A percentile compares a stretch with the other conserved stretches of the same genome.
Conservation (phyloP, 352 stramenopile genomes). For the Aphanomyces invadans region DNA sequence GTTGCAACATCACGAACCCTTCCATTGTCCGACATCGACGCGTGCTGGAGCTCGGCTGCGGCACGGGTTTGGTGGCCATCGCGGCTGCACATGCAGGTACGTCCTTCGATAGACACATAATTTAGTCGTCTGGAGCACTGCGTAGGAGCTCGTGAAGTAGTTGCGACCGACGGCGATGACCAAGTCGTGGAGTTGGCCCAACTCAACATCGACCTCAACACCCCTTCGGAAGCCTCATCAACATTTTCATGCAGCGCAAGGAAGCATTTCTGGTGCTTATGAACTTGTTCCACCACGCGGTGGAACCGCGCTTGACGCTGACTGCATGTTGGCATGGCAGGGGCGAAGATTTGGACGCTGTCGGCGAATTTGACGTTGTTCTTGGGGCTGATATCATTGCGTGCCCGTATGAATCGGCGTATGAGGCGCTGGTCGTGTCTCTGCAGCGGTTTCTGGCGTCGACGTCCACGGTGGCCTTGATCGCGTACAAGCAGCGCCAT, state of each 20-base stretch:
- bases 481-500: constrained; percentile 73
- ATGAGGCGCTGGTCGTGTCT: constrained; percentile 49
- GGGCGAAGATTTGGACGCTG: neutral
- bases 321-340: neutral
- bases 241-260: constrained; percentile 29
- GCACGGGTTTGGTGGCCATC: constrained; percentile 63
- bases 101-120: neutral
- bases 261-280: constrained; percentile 52
- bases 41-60: constrained; percentile 66
- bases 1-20: constrained; percentile 6
- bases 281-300: too few species aligned
- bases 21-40: constrained; percentile 37
- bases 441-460: constrained; percentile 37
- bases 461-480: constrained; percentile 40
- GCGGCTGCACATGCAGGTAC: constrained; percentile 44
- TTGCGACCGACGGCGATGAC: constrained; percentile 66
- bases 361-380: constrained; percentile 53
- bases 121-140: too few species aligned
- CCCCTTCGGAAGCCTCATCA: neutral
- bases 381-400: constrained; percentile 75
- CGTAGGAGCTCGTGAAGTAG: constrained; percentile 26
- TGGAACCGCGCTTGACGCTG: too few species aligned
- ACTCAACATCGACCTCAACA: constrained; percentile 47
- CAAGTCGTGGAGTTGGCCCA: constrained; percentile 55
- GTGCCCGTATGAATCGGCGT: constrained; percentile 65